These are phyloP conservation scores for sorghum (Sorghum bicolor) DNA, from an alignment of 176 grass and related monocot genomes.

Conservation along the genomic window Sorghum_bicolor_NCBIv3 NC_012872.2:66982501-66983000, in stretches of 20 bases:
- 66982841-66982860: conserved; percentile 72
- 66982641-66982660: conserved; percentile 47
- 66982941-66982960: conserved; percentile 35
- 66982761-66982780: conserved; percentile 45
- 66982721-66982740: conserved; percentile 59
- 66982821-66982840: conserved; percentile 54
- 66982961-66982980: conserved; percentile 68
- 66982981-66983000: conserved; percentile 85
- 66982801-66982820: conserved; percentile 59
- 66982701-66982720: conserved; percentile 67
- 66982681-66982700: conserved; percentile 75
- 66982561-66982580: conserved; percentile 73
- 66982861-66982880: conserved; percentile 81
- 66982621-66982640: conserved; percentile 58
- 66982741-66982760: conserved; percentile 52
- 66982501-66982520: conserved; percentile 74
- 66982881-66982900: conserved; percentile 71
- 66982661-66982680: conserved; percentile 55
- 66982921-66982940: conserved; percentile 45
- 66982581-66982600: conserved; percentile 66
- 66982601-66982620: conserved; percentile 62
- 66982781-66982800: conserved; percentile 81
- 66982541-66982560: conserved; percentile 44
- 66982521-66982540: conserved; percentile 65
- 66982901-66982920: conserved; percentile 61